Base-by-base conservation (phyloP, 2,329 filamentous ascomycete genomes). In the Stromatinia cepivora region DNA sequence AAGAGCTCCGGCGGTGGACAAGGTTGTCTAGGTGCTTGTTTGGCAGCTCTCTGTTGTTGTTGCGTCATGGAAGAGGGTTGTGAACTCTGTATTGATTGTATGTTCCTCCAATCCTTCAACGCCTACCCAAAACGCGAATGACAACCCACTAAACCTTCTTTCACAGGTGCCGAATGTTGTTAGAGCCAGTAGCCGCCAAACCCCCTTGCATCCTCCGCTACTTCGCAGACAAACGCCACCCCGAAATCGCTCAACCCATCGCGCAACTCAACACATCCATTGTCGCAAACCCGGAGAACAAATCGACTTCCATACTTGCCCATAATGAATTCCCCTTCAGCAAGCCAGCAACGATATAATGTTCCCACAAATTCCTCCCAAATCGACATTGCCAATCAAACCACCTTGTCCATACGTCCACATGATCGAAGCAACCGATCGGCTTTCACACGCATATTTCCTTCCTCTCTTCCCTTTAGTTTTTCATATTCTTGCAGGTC, bases 51-150 rank as follows among this genome's bases (percentile, higher is more conserved):
- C 52, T 84, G 83, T 76, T 85, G 83, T 75, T 85, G 84, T 77
- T 85, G 83, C 74, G 79, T 83, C 67, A 82, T 81, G 72, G 83
- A 84, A 73, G 81, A 85, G 73, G 80, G 81, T 66, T 84, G 84
- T 76, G 84, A 86, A 73, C 82, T 81, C 73, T 84, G 82, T 72
- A 78, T 79, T 62, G 82, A 84, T 52, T 84, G 83, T 77, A 72
- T 59, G 76, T 75, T 75, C 25, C 46, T 39, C 36, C 59, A 11
- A 10, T 31, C 15, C 10, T 48, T 17, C 11, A 39, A 46, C 2
- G n/a, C 46, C 39, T 42, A 15, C 28, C 59, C 36, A 22, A 31
- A 45, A 46, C 52, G 45, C 50, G 17, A 42, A 66, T n/a, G 48
- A 54, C 20, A 25, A 39, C 10, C 46, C 15, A 58, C 31, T 69